Evolutionary conservation across 2,329 filamentous ascomycete species (phyloP).

Genomic region (Cytospora mali): DNA sequence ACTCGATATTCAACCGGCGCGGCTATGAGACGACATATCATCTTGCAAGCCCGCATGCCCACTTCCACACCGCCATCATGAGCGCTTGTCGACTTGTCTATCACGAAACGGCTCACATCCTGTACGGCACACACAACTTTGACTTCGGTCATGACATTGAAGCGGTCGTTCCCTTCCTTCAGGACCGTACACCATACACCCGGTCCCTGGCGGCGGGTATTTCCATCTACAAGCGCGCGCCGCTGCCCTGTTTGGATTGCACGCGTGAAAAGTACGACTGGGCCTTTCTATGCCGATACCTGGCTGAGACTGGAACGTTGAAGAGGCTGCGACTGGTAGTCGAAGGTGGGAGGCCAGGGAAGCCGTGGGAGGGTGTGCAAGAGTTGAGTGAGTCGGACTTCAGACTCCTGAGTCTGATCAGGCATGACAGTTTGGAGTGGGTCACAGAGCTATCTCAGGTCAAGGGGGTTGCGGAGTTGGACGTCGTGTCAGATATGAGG

Average conservation of each 20-base stretch:
- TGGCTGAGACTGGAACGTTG: conserved; percentile 45
- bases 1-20: conserved; percentile 40
- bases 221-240: conserved; percentile 57
- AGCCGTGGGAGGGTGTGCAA: conserved; percentile 52
- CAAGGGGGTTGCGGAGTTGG: conserved; percentile 51
- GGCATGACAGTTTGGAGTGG: conserved; percentile 59
- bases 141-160: conserved; percentile 63
- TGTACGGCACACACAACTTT: conserved; percentile 61
- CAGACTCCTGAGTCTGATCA: conserved; percentile 46
- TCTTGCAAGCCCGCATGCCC: conserved; percentile 44
- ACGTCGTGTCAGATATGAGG: conserved; percentile 56
- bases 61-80: conserved; percentile 49
- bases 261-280: conserved; percentile 57
- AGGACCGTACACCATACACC: conserved; percentile 54
- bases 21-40: conserved; percentile 59
- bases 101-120: conserved; percentile 55
- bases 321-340: conserved; percentile 53
- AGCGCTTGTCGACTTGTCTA: conserved; percentile 51
- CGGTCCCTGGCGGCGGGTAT: conserved; percentile 52
- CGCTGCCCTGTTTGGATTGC: conserved; percentile 52
- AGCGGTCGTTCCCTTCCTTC: conserved; percentile 58
- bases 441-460: conserved; percentile 56
- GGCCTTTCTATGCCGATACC: conserved; percentile 52
- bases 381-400: conserved; percentile 51
- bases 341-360: conserved; percentile 54